phyloP scores from a whole-genome alignment of 192 early-diverging fungal genomes.

The Linnemannia exigua region DNA sequence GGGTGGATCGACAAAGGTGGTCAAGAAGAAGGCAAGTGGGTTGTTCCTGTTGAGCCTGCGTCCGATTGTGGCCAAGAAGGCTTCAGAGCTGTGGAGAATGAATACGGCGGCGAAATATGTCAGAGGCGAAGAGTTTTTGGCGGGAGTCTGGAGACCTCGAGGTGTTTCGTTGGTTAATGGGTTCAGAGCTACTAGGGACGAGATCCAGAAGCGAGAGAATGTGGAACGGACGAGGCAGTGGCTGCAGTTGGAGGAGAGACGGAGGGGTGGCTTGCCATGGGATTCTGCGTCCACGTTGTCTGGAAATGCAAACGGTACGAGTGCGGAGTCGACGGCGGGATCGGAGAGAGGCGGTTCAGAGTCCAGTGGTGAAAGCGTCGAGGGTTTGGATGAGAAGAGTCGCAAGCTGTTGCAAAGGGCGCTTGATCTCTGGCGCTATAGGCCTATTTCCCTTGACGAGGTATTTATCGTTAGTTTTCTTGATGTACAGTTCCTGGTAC shows the following conservation, averaged over 20 bases:
- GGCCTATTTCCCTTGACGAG: constrained; percentile 28
- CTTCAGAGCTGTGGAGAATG: constrained; percentile 77
- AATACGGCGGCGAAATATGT: constrained; percentile 81
- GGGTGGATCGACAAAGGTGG: constrained; percentile 8
- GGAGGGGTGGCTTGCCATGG: background rate
- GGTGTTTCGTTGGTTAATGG: constrained; percentile 77
- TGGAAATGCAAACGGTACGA: background rate
- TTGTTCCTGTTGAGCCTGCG: constrained; percentile 74
- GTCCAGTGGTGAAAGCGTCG: background rate
- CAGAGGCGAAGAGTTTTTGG: constrained; percentile 78
- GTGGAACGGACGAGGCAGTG: constrained; percentile 61
- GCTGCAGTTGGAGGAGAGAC: constrained; percentile 34
- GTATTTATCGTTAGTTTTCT: background rate
- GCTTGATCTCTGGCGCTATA: constrained; percentile 30
- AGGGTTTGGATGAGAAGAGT: background rate
- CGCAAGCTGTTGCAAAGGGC: constrained; percentile 11
- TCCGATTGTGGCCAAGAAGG: constrained; percentile 67
- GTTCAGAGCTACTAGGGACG: constrained; percentile 59
- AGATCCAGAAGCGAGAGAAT: constrained; percentile 49
- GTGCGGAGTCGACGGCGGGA: background rate
- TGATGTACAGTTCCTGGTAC: background rate
- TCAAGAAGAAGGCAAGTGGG: constrained; percentile 63
- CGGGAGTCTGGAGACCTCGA: constrained; percentile 74
- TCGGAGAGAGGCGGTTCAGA: background rate
- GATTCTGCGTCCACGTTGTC: background rate